phyloP scores from a whole-genome alignment of 2,329 filamentous ascomycete species.

The Neonectria sp. region DNA sequence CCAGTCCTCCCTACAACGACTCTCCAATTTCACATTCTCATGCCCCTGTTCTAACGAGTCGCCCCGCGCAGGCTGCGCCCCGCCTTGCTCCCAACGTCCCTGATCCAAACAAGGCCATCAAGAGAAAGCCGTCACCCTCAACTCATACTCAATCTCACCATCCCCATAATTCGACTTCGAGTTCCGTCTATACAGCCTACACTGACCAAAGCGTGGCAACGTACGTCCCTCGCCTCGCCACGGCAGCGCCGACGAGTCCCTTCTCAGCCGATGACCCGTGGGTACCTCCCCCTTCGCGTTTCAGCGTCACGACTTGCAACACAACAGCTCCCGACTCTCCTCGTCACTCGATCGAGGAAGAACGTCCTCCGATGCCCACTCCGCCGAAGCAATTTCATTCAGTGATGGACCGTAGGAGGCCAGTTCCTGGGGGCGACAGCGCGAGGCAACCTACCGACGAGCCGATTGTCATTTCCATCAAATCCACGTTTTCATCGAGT shows the following conservation, averaged over 20 bases:
- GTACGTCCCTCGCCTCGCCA: constrained; percentile 29
- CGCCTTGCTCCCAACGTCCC: constrained; percentile 43
- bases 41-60: constrained; percentile 29
- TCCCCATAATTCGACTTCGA: constrained; percentile 52
- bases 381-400: constrained; percentile 41
- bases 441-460: constrained; percentile 40
- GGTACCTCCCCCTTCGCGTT: constrained; percentile 71
- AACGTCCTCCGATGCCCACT: constrained; percentile 44
- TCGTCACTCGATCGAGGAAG: constrained; percentile 42
- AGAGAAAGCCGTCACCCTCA: constrained; percentile 61
- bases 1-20: constrained; percentile 53
- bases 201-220: constrained; percentile 42
- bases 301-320: constrained; percentile 75
- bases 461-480: constrained; percentile 50
- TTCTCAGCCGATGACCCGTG: constrained; percentile 54
- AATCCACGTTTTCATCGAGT: constrained; percentile 34
- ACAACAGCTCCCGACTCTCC: constrained; percentile 59
- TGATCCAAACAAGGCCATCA: constrained; percentile 57
- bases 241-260: constrained; percentile 33
- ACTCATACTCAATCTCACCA: constrained; percentile 46
- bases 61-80: constrained; percentile 28
- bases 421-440: constrained; percentile 45
- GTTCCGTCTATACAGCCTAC: constrained; percentile 54
- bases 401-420: constrained; percentile 53
- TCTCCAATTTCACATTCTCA: constrained; percentile 43